Evolutionary conservation across 108 stramenopile species (phyloP).

Genomic region (Nitzschia putrida): DNA sequence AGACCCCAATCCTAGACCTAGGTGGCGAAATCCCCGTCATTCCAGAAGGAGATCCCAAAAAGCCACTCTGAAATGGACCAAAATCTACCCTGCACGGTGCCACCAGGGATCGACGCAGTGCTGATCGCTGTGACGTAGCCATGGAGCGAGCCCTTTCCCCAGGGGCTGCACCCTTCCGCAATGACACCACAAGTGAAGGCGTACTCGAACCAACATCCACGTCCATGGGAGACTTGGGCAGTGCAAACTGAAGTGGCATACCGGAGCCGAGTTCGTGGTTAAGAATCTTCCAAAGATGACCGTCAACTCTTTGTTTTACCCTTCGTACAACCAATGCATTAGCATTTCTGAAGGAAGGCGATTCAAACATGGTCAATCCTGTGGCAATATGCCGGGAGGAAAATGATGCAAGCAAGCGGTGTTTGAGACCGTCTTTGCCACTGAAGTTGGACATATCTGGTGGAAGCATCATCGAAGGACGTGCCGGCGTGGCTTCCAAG

Average conservation of each 20-base stretch:
- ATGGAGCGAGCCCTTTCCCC: constrained; percentile 25
- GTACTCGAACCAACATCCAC: too few species aligned
- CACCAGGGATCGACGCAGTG: constrained; percentile 29
- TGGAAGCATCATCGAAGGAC: constrained; percentile 4
- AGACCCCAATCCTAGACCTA: constrained; percentile 46
- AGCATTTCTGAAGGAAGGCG: constrained; percentile 34
- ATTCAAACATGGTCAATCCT: constrained; percentile 39
- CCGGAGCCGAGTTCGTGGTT: constrained; percentile 36
- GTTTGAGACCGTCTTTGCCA: constrained; percentile 28
- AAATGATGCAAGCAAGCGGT: constrained; percentile 31
- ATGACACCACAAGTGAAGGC: constrained; percentile 6
- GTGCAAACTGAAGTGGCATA: constrained; percentile 15
- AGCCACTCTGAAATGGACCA: constrained; percentile 56
- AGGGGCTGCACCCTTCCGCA: constrained; percentile 18
- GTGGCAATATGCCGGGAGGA: constrained; percentile 15
- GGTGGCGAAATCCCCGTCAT: constrained; percentile 41
- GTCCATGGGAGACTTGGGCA: too few species aligned
- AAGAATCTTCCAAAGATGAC: constrained; percentile 17
- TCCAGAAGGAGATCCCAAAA: constrained; percentile 36
- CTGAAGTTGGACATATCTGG: constrained; percentile 1
- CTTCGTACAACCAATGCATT: constrained; percentile 30
- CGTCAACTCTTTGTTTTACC: constrained; percentile 29
- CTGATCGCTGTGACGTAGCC: constrained; percentile 26
- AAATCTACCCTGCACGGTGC: constrained; percentile 53
- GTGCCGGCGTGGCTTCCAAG: constrained; percentile 13